phyloP scores from a whole-genome alignment of 306 rosid genomes.

The Abrus pulchellus region DNA sequence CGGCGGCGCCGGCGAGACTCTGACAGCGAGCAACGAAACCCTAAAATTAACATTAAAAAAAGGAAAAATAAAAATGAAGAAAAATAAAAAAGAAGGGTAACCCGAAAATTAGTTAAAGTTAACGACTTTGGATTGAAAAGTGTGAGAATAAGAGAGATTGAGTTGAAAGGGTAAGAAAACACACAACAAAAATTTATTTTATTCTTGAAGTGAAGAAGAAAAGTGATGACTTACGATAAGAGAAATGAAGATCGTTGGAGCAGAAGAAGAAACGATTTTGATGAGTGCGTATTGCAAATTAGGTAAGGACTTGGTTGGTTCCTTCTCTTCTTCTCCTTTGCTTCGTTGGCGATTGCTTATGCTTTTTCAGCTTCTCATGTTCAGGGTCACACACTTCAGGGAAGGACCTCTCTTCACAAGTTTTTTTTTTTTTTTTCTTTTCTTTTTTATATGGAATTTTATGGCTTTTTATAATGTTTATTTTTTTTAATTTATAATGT shows the following conservation, averaged over 20 bases:
- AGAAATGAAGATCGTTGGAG: conserved; percentile 39
- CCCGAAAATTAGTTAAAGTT: conserved; percentile 41
- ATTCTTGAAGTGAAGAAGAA: background rate
- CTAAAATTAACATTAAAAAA: conserved; percentile 27
- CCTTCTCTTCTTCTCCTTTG: background rate
- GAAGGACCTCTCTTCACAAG: conserved; percentile 25
- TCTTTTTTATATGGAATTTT: background rate
- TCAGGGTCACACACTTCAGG: conserved; percentile 37
- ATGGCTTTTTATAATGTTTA: background rate
- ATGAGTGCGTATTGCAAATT: background rate
- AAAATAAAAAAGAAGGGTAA: conserved; percentile 11
- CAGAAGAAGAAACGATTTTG: background rate
- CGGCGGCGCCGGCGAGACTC: background rate
- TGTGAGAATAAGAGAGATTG: background rate
- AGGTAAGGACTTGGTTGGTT: background rate
- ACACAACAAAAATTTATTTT: background rate
- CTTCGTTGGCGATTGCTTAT: background rate
- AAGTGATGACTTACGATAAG: conserved; percentile 32
- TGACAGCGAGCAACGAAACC: conserved; percentile 40
- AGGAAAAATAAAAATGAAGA: background rate
- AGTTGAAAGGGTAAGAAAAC: conserved; percentile 10
- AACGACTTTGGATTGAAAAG: conserved; percentile 24
- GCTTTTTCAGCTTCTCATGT: background rate
- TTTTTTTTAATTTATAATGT: too few relatives aligned
- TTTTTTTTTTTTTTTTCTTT: background rate